These are phyloP conservation scores for Blastobotrys elegans DNA, from an alignment of 1,139 yeast species.

Conservation along the genomic window DNA sequence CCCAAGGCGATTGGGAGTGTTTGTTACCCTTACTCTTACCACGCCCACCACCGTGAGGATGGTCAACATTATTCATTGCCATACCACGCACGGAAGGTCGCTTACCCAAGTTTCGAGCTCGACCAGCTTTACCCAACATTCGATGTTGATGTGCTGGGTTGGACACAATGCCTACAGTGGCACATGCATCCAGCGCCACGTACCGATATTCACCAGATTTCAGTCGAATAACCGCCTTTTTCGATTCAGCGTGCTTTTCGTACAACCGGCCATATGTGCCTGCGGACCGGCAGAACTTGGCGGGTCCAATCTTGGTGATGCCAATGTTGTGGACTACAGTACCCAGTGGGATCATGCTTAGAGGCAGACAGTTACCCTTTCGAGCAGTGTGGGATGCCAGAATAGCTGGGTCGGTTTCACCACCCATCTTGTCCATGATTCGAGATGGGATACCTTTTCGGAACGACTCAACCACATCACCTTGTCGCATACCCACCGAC, in stretches of 20 bases:
- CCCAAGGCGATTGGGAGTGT: constrained; percentile 95
- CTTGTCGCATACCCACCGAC: constrained; percentile 86
- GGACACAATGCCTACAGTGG: constrained; percentile 93
- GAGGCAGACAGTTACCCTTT: constrained; percentile 92
- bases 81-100: constrained; percentile 98
- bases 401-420: constrained; percentile 83
- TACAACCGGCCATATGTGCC: constrained; percentile 91
- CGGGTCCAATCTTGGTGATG: constrained; percentile 71
- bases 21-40: constrained; percentile 98
- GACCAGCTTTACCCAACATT: constrained; percentile 95
- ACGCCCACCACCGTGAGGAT: constrained; percentile 99
- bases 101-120: constrained; percentile 86
- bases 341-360: constrained; percentile 89
- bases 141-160: constrained; percentile 89
- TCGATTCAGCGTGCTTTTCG: constrained; percentile 67
- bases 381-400: constrained; percentile 82
- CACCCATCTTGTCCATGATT: constrained; percentile 75
- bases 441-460: constrained; percentile 82
- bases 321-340: constrained; percentile 87
- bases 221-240: constrained; percentile 72
- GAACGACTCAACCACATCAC: constrained; percentile 86
- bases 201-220: constrained; percentile 94
- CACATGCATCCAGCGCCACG: constrained; percentile 79
- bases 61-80: constrained; percentile 96
- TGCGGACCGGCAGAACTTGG: constrained; percentile 86